Evolutionary conservation across 495 filamentous ascomycete genomes (phyloP), one percentile per base, ranked within the genome.

Genomic region (Endocarpon pusillum): DNA sequence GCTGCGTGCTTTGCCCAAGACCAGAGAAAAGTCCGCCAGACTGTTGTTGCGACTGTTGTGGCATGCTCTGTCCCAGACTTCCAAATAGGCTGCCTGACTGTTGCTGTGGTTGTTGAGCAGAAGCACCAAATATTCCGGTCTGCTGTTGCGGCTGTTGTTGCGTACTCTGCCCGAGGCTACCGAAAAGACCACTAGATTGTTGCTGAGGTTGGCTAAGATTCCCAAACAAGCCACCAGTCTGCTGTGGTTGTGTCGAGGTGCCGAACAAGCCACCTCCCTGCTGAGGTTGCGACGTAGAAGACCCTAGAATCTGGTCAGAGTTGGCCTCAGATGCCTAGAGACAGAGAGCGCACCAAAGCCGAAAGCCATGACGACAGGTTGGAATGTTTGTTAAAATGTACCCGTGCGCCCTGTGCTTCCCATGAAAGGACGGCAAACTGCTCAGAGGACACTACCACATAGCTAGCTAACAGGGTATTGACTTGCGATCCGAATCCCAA

Each of bases 131-230:
- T 4, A 61, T 47, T 4, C 52, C 43, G 21, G 43, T 30, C 31
- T 50, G 51, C 35, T 57, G 53, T 36, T 43, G 38, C n/a, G 41
- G 41, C 37, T 53, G 53, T 3, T 33, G 16, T 28, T 44, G 24
- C 4, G 43, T 36, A 36, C 27, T 42, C 4, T 18, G 40, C 25
- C 38, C 33, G 33, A 44, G 16, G 45, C 37, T 12, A n/a, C 55
- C 61, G 36, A 66, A 66, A 3, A 64, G 34, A 1, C 59, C 50
- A 32, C 52, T 47, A 11, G 36, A 38, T 29, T 52, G 49, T 38
- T 54, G 54, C 21, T 40, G 42, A 36, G 53, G 47, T 37, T 45
- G 41, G 19, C 39, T 36, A 32, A 35, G 28, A 18, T 21, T 37
- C 14, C 49, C 53, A 32, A 60, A 58, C 1, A 49, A 34, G 12